Base-by-base conservation (phyloP, 2,329 filamentous ascomycete genomes). In the Penicillium rolfsii region DNA sequence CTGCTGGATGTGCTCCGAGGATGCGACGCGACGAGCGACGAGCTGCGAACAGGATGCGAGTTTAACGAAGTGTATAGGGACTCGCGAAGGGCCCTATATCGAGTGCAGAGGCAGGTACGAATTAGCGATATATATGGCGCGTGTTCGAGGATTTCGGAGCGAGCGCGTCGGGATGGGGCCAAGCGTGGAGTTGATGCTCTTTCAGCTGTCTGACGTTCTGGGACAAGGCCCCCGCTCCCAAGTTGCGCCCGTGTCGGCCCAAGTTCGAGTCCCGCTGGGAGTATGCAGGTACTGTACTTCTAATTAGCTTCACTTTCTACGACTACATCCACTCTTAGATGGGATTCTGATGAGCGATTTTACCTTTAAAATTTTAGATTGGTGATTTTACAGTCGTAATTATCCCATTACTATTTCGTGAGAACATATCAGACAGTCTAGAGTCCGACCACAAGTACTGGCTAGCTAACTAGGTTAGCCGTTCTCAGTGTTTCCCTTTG, bases 151-250 rank as follows among this genome's bases (percentile, higher is more conserved):
- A 26, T 43, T 40, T 28, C 40, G 57, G 30, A 33, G 49, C 53
- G 54, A 49, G 61, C 61, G 61, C 58, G 61, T 58, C 57, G 65
- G 62, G 58, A 56, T 30, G 22, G 63, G 62, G 62, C 61, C 61
- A 67, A 67, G 65, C 58, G 48, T 58, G 52, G 57, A 59, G 59
- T 56, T 65, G 61, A 50, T 65, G 62, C 54, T 40, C 52, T 61
- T 35, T 53, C 59, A 67, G 63, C 63, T 64, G 56, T 64, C 62
- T 68, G 64, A 70, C 65, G 66, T 67, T 67, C 59, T 57, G 57
- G 64, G 64, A 52, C 22, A 36, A 55, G 46, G 58, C 62, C 64
- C 60, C 57, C 56, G 28, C 33, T 35, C 49, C 35, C 35, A 54
- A 26, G 52, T 22, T 57, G 22, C 52, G 52, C 36, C 35, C 52